These are phyloP conservation scores for Coniochaeta sp. DNA, from an alignment of 2,329 filamentous ascomycete genomes.

Conservation along the genomic window DNA sequence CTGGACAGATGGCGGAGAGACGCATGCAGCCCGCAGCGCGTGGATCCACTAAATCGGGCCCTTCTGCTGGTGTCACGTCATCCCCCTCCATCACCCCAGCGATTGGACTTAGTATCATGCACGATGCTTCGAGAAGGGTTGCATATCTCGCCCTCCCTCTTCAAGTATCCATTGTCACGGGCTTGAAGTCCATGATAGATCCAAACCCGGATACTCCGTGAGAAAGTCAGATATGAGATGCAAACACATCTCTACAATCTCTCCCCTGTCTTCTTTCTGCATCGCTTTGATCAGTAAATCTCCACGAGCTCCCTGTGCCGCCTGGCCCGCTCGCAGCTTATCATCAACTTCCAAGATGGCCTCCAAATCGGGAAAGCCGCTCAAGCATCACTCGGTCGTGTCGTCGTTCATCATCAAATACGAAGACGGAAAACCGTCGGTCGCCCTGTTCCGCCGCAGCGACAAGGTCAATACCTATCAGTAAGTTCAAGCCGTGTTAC, in stretches of 20 bases:
- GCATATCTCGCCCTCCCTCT: no score
- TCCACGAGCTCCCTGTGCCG: neutral
- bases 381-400: constrained; percentile 34
- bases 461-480: constrained; percentile 51
- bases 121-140: neutral
- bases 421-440: constrained; percentile 29
- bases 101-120: neutral
- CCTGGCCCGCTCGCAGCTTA: neutral
- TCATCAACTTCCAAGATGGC: constrained; percentile 10
- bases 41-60: neutral
- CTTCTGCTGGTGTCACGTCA: neutral
- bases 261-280: neutral
- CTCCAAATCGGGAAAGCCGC: constrained; percentile 6
- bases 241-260: neutral
- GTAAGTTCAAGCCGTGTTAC: constrained; percentile 29
- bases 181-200: no score
- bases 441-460: constrained; percentile 58
- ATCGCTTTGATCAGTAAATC: neutral
- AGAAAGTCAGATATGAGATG: neutral
- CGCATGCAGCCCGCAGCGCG: no score
- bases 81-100: no score
- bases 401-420: constrained; percentile 44
- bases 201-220: no score
- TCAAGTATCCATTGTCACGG: no score
- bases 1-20: no score